These are phyloP conservation scores for Erythrobasidium yunnanense DNA, from an alignment of 768 basidiomycete species.

Conservation along the genomic window DNA sequence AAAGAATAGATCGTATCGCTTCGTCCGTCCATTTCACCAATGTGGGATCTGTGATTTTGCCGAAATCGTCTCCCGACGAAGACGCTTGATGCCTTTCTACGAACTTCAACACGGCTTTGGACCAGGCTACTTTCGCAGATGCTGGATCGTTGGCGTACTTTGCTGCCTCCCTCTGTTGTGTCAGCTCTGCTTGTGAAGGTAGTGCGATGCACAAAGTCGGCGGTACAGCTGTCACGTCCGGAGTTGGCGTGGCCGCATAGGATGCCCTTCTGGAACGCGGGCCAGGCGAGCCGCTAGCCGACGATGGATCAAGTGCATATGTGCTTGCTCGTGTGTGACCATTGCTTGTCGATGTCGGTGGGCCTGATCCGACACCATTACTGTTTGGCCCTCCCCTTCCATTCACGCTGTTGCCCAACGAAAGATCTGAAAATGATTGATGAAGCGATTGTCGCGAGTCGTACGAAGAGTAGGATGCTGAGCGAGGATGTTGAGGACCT, in stretches of 20 bases:
- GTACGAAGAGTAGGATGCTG: neutral
- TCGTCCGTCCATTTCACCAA: conserved; percentile 54
- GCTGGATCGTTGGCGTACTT: neutral
- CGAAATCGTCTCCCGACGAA: conserved; percentile 46
- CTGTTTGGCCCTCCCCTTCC: too few relatives aligned
- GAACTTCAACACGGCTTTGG: conserved; percentile 67
- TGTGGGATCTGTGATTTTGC: conserved; percentile 52
- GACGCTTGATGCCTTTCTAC: conserved; percentile 52
- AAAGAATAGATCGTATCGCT: conserved; percentile 57
- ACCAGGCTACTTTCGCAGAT: conserved; percentile 56
- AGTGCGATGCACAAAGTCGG: conserved; percentile 15
- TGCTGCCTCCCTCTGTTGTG: conserved; percentile 6
- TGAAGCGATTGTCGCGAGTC: neutral
- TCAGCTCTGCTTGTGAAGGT: conserved; percentile 6
- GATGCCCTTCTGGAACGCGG: too few relatives aligned
- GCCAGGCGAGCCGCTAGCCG: too few relatives aligned
- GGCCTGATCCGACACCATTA: too few relatives aligned
- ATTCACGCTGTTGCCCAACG: too few relatives aligned
- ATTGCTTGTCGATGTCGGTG: too few relatives aligned
- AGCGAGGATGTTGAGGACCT: neutral
- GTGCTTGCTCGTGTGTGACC: neutral
- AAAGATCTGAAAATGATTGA: neutral
- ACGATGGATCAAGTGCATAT: neutral
- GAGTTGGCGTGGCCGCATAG: too few relatives aligned
- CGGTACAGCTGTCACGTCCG: neutral